phyloP scores from a whole-genome alignment of 768 basidiomycete genomes.

The Macrolepiota dolichaula region DNA sequence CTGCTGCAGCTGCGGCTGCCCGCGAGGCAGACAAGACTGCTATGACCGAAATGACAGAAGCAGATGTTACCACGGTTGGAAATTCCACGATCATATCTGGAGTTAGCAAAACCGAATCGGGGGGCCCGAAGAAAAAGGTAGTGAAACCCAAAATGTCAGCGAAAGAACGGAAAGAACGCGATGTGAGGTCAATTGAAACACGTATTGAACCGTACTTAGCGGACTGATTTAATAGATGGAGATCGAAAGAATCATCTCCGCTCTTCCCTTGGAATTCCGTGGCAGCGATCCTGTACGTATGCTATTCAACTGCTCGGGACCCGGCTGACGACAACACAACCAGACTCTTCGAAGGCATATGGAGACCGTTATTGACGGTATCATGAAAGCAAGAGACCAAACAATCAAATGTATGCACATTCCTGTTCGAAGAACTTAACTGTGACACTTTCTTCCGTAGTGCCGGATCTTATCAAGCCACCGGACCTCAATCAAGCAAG shows the following conservation, averaged over 20 bases:
- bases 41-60: constrained; percentile 36
- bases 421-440: background rate
- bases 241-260: constrained; percentile 69
- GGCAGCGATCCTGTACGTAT: constrained; percentile 78
- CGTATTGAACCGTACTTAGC: background rate
- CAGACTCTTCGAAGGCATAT: constrained; percentile 74
- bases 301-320: background rate
- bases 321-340: background rate
- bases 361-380: constrained; percentile 74
- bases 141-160: constrained; percentile 66
- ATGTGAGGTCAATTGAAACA: constrained; percentile 36
- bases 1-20: constrained; percentile 27
- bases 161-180: constrained; percentile 82
- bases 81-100: constrained; percentile 34
- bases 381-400: constrained; percentile 61
- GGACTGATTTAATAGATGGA: constrained; percentile 37
- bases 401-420: constrained; percentile 61
- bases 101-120: constrained; percentile 5
- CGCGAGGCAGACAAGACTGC: constrained; percentile 32
- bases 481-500: constrained; percentile 87
- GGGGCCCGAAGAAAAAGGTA: constrained; percentile 47
- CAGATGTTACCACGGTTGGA: constrained; percentile 39
- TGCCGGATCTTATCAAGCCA: constrained; percentile 70
- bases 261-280: constrained; percentile 85
- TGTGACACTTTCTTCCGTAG: constrained; percentile 32